phyloP scores from a whole-genome alignment of 2,329 filamentous ascomycete genomes.

The Emmonsiellopsis sp. region DNA sequence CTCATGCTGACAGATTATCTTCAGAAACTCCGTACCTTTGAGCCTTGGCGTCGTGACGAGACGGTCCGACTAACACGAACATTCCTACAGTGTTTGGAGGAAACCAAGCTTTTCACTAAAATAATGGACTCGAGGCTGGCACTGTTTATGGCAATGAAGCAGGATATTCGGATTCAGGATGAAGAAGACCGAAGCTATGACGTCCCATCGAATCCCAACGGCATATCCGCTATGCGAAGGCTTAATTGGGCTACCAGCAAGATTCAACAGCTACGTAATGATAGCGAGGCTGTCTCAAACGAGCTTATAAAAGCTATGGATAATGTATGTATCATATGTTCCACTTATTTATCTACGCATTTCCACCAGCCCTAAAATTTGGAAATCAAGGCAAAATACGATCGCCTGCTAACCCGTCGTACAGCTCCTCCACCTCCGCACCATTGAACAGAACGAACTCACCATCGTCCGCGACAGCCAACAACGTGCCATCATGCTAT shows the following conservation, averaged over 20 bases:
- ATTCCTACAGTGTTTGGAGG: conserved; percentile 1
- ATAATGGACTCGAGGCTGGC: background rate
- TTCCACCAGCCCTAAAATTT: background rate
- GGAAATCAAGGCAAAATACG: too few relatives aligned
- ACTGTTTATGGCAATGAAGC: background rate
- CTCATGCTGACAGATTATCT: background rate
- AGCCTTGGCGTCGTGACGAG: conserved; percentile 2
- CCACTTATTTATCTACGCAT: background rate
- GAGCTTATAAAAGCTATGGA: conserved; percentile 1
- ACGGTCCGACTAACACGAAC: conserved; percentile 1
- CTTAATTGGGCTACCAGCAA: background rate
- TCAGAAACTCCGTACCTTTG: conserved; percentile 2
- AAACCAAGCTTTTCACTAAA: background rate
- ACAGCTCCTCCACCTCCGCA: background rate
- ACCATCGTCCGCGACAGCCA: conserved; percentile 2
- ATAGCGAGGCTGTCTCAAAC: background rate
- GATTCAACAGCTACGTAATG: background rate
- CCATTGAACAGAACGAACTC: conserved; percentile 3
- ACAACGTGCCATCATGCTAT: conserved; percentile 5
- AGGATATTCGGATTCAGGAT: background rate
- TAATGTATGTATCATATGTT: background rate
- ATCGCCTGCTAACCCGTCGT: background rate
- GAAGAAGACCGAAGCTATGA: background rate
- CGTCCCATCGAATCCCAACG: background rate
- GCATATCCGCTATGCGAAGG: background rate